phyloP scores from a whole-genome alignment of 2,329 filamentous ascomycete species.

The Diaporthe ilicicola region DNA sequence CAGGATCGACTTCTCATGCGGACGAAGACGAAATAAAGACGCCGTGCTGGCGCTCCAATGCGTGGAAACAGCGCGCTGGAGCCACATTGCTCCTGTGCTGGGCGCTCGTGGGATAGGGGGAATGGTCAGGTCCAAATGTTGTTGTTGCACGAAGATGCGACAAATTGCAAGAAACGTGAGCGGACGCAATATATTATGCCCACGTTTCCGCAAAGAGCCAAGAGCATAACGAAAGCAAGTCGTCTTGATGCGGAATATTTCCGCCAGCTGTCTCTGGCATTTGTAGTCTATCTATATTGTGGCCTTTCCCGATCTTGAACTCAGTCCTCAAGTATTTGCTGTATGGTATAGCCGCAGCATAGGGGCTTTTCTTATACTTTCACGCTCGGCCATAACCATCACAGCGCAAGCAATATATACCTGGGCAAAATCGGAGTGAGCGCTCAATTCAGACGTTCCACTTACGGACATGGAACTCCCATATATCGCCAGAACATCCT shows the following conservation, averaged over 20 bases:
- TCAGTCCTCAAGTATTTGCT: too few relatives aligned
- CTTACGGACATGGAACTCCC: too few relatives aligned
- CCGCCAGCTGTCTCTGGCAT: neutral
- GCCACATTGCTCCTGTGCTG: neutral
- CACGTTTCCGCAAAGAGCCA: neutral
- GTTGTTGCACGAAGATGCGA: neutral
- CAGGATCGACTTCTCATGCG: neutral
- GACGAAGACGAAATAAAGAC: neutral
- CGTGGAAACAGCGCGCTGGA: neutral
- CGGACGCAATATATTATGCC: neutral
- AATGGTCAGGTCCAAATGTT: neutral
- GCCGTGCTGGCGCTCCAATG: neutral
- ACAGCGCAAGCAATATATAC: too few relatives aligned
- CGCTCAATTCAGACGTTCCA: too few relatives aligned
- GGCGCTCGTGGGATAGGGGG: neutral
- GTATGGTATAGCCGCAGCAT: too few relatives aligned
- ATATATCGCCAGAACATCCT: too few relatives aligned
- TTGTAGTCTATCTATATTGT: too few relatives aligned
- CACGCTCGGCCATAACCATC: too few relatives aligned
- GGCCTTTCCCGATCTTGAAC: too few relatives aligned
- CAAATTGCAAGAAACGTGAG: neutral
- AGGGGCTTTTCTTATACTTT: too few relatives aligned
- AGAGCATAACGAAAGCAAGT: neutral
- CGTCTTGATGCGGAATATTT: neutral
- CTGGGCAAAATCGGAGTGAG: too few relatives aligned